Base-by-base conservation (phyloP, 1,284 basidiomycete genomes). In the Puccinia novopanici region DNA sequence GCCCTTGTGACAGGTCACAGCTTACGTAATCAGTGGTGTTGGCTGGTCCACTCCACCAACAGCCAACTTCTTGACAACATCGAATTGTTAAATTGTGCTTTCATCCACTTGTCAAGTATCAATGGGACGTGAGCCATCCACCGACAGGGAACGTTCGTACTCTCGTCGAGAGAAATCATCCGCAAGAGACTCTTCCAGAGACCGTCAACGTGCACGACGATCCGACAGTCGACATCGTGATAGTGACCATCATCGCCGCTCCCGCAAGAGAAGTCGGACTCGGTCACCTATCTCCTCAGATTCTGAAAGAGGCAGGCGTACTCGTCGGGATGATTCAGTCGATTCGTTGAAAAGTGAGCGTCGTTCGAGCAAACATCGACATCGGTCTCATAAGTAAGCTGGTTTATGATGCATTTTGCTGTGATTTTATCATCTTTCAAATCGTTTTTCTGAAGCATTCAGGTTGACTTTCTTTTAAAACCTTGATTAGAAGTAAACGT, bases 401-500 rank as follows among this genome's bases (percentile, higher is more conserved):
- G 34, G 34, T 34, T 34, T 34, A 34, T 4, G 19, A 34, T 73
- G 30, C 13, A 3, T 3, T 40, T 40, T 0, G 34, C 13, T 27
- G 5, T 22, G 4, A 48, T 40, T 9, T 30, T 30, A 22, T 68
- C 24, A 24, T 8, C 24, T 30, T 63, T 5, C n/a, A 37, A 27
- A 45, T 50, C 27, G 37, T 55, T 37, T 40, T 13, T 17, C 34
- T 55, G 15, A 27, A n/a, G 15, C n/a, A 24, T 57, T 4, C 52
- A 63, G 45, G 17, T 48, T 48, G 45, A 48, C 10, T 12, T 1
- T 48, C 45, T 48, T 19, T 48, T 48, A 13, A 19, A 48, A 1
- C 12, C 10, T 9, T 48, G 45, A 19, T 13, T 48, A 48, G 74
- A n/a, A 82, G 83, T 0, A 84, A 83, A 30, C 82, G 78, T 37